A percentile compares a stretch with the other conserved stretches of the same genome.
Conservation (phyloP, 208 protist genomes). For the Endotrypanum monterogeii region DNA sequence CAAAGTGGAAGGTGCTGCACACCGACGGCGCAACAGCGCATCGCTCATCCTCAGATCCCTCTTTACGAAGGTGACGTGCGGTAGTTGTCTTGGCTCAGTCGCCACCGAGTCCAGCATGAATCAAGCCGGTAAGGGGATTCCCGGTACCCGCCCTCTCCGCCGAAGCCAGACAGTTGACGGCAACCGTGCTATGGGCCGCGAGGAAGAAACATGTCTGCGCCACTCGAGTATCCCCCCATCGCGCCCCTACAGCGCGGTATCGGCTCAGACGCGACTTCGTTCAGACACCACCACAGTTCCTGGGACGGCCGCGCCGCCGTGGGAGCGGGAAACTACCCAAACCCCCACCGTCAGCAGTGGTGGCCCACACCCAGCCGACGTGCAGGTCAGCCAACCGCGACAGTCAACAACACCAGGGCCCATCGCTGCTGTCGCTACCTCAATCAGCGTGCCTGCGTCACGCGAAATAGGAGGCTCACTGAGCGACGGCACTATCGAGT, state of each 20-base stretch:
- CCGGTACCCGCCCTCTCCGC: not conserved
- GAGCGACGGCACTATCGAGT: constrained; percentile 11
- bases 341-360: not conserved
- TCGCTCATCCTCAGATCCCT: not conserved
- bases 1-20: not conserved
- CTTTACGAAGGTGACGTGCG: not conserved
- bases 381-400: not conserved
- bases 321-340: not conserved
- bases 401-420: not conserved
- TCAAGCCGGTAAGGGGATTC: not conserved
- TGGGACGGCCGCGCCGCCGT: not conserved
- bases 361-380: not conserved
- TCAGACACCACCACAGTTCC: not conserved
- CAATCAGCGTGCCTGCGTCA: not conserved
- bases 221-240: constrained; percentile 11
- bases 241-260: constrained; percentile 11
- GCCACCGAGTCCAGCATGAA: not conserved
- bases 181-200: not conserved
- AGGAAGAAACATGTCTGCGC: not conserved
- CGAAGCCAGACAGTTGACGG: not conserved
- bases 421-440: not conserved
- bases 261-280: no score
- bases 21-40: not conserved
- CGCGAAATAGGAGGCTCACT: not conserved
- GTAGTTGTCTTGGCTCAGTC: not conserved